Evolutionary conservation across 2,329 filamentous ascomycete genomes (phyloP), one percentile per base, ranked within the genome.

Genomic region (Verticillium nonalfalfae): DNA sequence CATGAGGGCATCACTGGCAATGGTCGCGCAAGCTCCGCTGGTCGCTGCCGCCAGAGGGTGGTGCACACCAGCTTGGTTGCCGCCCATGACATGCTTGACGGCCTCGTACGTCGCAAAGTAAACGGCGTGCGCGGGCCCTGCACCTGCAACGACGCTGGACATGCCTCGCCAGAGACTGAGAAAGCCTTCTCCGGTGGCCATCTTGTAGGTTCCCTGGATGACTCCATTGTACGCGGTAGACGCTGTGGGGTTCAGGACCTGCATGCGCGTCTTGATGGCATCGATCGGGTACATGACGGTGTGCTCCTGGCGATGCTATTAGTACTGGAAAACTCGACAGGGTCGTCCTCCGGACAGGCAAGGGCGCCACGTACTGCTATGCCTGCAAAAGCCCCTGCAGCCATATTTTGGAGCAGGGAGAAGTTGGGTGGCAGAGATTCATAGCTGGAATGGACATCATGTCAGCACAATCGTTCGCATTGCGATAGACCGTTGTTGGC

Each of bases 231-330:
- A 96, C 66, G 94, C 87, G 38, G 90, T 88, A 62, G 89, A 87
- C 31, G 90, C 85, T 39, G 87, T 88, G 18, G 94, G 91, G 73
- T 93, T 93, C 75, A 98, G 81, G 69, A 99, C 89, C 82, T 99
- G 95, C 93, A 98, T 97, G 75, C 95, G 90, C 55, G 95, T 99
- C 95, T 99, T 99, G 74, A 99, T 90, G 68, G 96, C 87, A 79
- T 99, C 95, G 73, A 99, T 90, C 21, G 95, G 95, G 74, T 99
- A 99, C 95, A 99, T 98, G 71, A 97, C 93, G 63, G 94, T 96
- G 77, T 98, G 94, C 80, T 98, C 94, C 93, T 97, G 68, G 59
- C 64, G 26, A 33, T 33, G 39, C 33, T 59, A 59, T 69, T 63
- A 68, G 66, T 5, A 31, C 26, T 31, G 4, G 26, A 31, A 2